A percentile compares a stretch with the other conserved stretches of the same genome.
Conservation (phyloP, 2,329 filamentous ascomycete species). For the Pseudogymnoascus sp. region DNA sequence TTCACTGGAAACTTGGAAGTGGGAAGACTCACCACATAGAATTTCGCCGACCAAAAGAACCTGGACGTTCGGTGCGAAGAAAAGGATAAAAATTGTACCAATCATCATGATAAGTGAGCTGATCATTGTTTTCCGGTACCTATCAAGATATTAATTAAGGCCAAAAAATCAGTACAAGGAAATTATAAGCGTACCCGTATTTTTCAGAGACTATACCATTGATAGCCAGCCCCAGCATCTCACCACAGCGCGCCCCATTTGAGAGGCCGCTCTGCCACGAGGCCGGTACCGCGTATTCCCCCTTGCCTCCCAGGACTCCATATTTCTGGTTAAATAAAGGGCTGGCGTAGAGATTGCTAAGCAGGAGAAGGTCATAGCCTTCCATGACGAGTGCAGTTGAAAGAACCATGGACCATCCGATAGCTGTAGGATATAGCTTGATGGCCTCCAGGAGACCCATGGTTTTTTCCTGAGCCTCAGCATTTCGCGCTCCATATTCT, state of each 20-base stretch:
- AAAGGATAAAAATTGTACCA: conserved; percentile 42
- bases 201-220: conserved; percentile 39
- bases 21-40: conserved; percentile 34
- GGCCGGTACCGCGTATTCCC: conserved; percentile 32
- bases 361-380: conserved; percentile 31
- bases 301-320: conserved; percentile 21
- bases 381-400: conserved; percentile 33
- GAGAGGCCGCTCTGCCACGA: conserved; percentile 37
- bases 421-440: conserved; percentile 44
- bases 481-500: conserved; percentile 13
- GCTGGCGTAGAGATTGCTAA: conserved; percentile 30
- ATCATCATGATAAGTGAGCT: conserved; percentile 35
- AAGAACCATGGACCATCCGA: conserved; percentile 28
- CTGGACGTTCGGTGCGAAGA: conserved; percentile 41
- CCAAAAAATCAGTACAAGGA: conserved; percentile 38
- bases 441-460: conserved; percentile 45
- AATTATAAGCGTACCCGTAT: conserved; percentile 36
- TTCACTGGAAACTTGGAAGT: conserved; percentile 39
- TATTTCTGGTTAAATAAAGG: conserved; percentile 25
- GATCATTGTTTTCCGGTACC: conserved; percentile 42
- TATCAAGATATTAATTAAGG: conserved; percentile 27
- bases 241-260: conserved; percentile 34
- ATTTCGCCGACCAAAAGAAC: conserved; percentile 41
- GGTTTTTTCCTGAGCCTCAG: conserved; percentile 36
- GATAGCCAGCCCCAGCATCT: conserved; percentile 35